Percentiles rank a stretch among this genome's conserved stretches.
Conservation (phyloP, 305 asterid genomes). For the Fraxinus angustifolia region DNA sequence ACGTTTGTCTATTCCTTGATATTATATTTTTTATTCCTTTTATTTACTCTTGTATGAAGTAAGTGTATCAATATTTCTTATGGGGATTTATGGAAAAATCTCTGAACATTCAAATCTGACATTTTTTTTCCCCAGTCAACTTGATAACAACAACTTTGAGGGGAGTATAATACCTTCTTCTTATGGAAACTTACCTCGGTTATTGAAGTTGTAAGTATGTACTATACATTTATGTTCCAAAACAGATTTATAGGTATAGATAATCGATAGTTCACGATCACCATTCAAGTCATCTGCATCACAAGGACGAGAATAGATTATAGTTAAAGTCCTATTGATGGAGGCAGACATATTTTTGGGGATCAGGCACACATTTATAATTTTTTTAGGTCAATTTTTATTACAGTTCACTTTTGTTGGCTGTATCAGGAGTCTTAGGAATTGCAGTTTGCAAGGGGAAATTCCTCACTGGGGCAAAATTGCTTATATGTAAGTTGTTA, state of each 20-base stretch:
- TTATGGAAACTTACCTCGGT: conserved; percentile 59
- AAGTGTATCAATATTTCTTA: not conserved
- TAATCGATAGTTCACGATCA: not conserved
- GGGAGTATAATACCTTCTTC: conserved; percentile 65
- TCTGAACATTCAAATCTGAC: not conserved
- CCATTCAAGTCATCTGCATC: not conserved
- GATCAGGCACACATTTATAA: not conserved
- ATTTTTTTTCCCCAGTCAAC: conserved; percentile 54
- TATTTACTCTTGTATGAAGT: not conserved
- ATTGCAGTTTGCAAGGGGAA: conserved; percentile 69
- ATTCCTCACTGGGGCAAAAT: conserved; percentile 63
- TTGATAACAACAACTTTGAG: conserved; percentile 72
- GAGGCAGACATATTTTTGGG: not conserved
- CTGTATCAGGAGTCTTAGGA: conserved; percentile 73
- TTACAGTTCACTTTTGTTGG: conserved; percentile 19
- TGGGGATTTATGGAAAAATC: not conserved
- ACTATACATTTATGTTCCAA: not conserved
- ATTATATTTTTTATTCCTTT: not conserved
- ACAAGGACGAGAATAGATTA: not conserved
- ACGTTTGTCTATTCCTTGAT: not conserved
- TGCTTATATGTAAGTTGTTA: conserved; percentile 9
- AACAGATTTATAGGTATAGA: not conserved
- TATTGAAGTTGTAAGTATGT: conserved; percentile 63
- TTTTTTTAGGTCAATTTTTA: not conserved
- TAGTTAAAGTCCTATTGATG: conserved; percentile 2